Evolutionary conservation across 257 asterid species (phyloP).

Genomic region (Ilex aquifolium): DNA sequence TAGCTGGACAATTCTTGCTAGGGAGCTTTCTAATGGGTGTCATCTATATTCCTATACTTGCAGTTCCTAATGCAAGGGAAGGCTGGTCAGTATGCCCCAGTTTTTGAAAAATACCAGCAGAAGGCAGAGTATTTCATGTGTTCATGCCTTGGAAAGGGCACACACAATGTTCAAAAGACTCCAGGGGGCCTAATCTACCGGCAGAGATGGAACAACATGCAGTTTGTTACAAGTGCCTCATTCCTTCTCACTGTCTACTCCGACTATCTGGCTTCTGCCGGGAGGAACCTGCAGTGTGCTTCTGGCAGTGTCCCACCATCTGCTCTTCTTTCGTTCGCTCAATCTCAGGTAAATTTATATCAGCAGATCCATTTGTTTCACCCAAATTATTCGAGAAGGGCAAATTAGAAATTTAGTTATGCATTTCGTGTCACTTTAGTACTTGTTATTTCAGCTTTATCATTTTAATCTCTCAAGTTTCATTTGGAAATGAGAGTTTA

Average conservation of each 20-base stretch:
- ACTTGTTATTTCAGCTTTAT: no score
- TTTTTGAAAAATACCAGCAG: slow-evolving; percentile 1
- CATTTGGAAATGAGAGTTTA: no score
- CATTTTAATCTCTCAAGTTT: no score
- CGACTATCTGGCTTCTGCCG: not conserved
- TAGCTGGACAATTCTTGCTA: not conserved
- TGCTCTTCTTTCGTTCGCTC: not conserved
- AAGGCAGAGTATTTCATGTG: slow-evolving; percentile 4
- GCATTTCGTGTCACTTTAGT: no score
- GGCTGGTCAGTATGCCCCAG: not conserved
- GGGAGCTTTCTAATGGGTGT: not conserved
- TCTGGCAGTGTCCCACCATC: not conserved
- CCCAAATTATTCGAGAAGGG: no score
- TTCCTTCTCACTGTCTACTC: slow-evolving; percentile 3
- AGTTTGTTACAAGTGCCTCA: slow-evolving; percentile 2
- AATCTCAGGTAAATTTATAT: not conserved
- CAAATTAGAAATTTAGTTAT: no score
- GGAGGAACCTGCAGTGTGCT: not conserved
- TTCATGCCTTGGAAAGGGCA: not conserved
- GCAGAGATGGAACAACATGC: slow-evolving; percentile 2
- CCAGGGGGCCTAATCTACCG: not conserved
- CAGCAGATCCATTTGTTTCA: no score
- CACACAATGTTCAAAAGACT: not conserved
- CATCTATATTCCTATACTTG: not conserved
- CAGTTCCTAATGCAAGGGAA: slow-evolving; percentile 2